These are phyloP conservation scores for Phytopythium vexans DNA, from an alignment of 352 stramenopile species.

Conservation along the genomic window DNA sequence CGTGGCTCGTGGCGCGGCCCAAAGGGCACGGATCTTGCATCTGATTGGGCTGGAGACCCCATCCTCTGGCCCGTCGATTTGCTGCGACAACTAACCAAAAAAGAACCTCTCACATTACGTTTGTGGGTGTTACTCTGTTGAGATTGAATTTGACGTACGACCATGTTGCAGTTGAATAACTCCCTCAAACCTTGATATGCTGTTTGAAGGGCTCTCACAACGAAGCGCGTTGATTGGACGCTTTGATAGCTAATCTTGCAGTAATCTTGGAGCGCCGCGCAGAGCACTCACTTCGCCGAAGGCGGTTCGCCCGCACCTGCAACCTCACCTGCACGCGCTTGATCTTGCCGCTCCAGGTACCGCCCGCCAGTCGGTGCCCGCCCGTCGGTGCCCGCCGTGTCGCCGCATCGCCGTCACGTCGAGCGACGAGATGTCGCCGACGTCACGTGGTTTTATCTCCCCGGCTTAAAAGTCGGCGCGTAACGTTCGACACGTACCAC, in stretches of 20 bases:
- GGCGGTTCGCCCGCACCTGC: neutral
- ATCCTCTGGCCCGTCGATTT: slow-evolving; percentile 1
- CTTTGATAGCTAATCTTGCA: neutral
- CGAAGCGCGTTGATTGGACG: no score
- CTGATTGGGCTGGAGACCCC: slow-evolving; percentile 14
- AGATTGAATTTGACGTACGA: no score
- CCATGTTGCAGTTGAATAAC: no score
- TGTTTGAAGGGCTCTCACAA: no score
- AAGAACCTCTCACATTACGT: neutral
- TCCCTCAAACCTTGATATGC: slow-evolving; percentile 1
- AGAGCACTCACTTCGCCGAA: neutral
- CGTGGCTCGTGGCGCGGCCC: slow-evolving; percentile 8
- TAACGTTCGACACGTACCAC: no score
- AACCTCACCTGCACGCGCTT: neutral
- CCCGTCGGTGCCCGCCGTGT: no score
- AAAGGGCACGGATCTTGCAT: slow-evolving; percentile 10
- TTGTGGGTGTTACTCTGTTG: no score
- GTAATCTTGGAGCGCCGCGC: slow-evolving; percentile 7
- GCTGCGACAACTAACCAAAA: neutral
- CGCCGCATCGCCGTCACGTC: no score
- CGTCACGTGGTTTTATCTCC: no score
- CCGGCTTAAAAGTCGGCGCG: no score
- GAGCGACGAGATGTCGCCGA: no score
- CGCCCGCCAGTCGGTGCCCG: neutral
- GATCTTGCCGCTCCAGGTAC: neutral